Conservation (phyloP, 1,284 basidiomycete species). For the Coniferiporia weirii region DNA sequence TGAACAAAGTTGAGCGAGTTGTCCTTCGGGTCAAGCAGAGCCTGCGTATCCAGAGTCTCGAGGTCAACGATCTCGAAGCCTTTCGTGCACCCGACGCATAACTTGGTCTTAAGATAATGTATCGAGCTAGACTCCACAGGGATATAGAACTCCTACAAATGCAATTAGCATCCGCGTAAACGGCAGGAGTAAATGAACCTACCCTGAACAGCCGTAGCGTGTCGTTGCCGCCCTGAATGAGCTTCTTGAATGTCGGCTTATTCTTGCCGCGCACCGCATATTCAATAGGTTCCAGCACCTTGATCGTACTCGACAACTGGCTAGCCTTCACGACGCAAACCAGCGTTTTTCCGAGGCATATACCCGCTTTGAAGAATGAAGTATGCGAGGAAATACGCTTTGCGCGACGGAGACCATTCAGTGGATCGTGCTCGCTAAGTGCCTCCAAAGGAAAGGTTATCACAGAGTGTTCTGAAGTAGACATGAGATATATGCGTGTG, state of each 20-base stretch:
- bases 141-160: conserved; percentile 89
- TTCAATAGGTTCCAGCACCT: conserved; percentile 95
- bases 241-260: conserved; percentile 92
- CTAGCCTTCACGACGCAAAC: conserved; percentile 98
- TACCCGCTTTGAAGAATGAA: conserved; percentile 95
- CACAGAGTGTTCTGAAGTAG: conserved; percentile 77
- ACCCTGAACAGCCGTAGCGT: conserved; percentile 92
- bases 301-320: conserved; percentile 94
- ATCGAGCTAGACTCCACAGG: conserved; percentile 96
- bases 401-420: conserved; percentile 87
- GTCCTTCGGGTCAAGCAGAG: conserved; percentile 91
- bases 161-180: not conserved
- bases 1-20: conserved; percentile 90
- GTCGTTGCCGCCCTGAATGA: conserved; percentile 93
- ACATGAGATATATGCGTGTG: conserved; percentile 14
- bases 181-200: conserved; percentile 24
- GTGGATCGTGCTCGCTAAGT: conserved; percentile 85
- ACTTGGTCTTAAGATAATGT: conserved; percentile 95
- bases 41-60: conserved; percentile 96
- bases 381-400: conserved; percentile 96
- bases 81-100: conserved; percentile 95
- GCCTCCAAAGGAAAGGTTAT: conserved; percentile 96
- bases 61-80: conserved; percentile 99
- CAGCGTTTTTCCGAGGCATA: conserved; percentile 89
- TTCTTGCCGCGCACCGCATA: conserved; percentile 77